These are phyloP conservation scores for Gypsophila paniculata DNA, from an alignment of 179 eudicot genomes.

Conservation along the genomic window DNA sequence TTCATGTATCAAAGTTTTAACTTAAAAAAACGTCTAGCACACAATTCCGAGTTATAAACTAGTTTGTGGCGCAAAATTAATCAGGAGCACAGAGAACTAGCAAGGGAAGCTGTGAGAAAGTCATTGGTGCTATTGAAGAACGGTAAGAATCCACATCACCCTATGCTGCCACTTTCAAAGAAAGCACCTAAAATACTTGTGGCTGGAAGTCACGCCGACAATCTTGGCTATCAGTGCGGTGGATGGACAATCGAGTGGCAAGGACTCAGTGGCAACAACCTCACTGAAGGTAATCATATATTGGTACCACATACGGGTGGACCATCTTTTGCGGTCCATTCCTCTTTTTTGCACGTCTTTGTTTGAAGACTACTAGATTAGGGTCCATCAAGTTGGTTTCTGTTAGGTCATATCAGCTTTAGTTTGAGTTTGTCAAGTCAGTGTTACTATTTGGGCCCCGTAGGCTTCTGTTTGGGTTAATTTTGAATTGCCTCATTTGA, in stretches of 20 bases:
- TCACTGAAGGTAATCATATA: slow-evolving; percentile 33
- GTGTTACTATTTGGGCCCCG: background rate
- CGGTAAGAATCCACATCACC: slow-evolving; percentile 28
- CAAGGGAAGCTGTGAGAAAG: slow-evolving; percentile 57
- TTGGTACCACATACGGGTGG: background rate
- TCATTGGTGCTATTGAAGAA: slow-evolving; percentile 55
- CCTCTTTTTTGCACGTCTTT: too few species aligned
- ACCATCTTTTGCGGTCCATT: slow-evolving; percentile 3
- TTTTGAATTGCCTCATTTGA: background rate
- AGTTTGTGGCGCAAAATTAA: background rate
- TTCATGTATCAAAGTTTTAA: background rate
- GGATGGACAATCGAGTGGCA: slow-evolving; percentile 62
- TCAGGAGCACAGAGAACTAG: slow-evolving; percentile 52
- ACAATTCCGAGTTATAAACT: background rate
- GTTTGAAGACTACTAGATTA: background rate
- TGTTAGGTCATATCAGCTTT: background rate
- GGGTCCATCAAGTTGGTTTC: background rate
- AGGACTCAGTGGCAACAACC: slow-evolving; percentile 49
- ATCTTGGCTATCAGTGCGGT: slow-evolving; percentile 58
- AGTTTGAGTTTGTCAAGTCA: background rate
- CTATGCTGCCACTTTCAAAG: slow-evolving; percentile 50
- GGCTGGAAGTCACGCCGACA: slow-evolving; percentile 55
- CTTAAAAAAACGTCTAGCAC: background rate
- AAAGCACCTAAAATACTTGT: slow-evolving; percentile 49
- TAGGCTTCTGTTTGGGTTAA: too few species aligned